Evolutionary conservation across 1,139 yeast genomes (phyloP), one percentile per base, ranked within the genome.

Genomic region (Diutina sp.): DNA sequence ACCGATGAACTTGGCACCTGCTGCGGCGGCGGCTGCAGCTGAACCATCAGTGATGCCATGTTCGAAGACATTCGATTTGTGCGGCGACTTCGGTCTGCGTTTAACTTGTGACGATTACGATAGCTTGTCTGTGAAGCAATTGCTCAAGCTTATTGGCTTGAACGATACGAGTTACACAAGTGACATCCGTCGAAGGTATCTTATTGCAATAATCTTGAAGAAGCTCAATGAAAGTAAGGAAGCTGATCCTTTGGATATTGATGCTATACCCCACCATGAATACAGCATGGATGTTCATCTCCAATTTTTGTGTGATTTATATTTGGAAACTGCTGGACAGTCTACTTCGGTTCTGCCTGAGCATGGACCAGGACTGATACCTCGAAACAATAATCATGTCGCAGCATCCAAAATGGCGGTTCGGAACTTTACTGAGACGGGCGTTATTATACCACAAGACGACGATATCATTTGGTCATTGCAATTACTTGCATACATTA

Each of bases 381-480:
- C 50, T 12, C 25, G 29, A 25, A 18, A 25, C 4, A 12, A 29
- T n/a, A 8, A 12, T 11, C n/a, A 9, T 14, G 51, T 29, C 9
- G 41, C 44, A 11, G 53, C 53, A 30, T 63, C 72, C 3, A 74
- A 72, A 59, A 66, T 69, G 44, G 73, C 78, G 0, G 91, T 90
- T 6, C 75, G 96, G 59, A 76, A 74, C 55, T 88, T 89, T 65
- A 77, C 84, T 41, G 81, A 85, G 58, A 73, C 79, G 1, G 95
- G 96, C 1, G 84, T 85, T 29, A 79, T 90, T 18, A 80, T 90
- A 11, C 97, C 97, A 1, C 80, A 90, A 59, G 96, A 89, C 61
- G 97, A 91, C 66, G 99, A 93, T 67, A 88, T 93, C 35, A 84
- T 90, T 45, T 90, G 97, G 97, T 87, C 96, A 6, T 75, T 93